Percentiles rank a stretch among this genome's conserved stretches.
Evolutionary conservation across 1,284 basidiomycete genomes (phyloP).

Genomic region (Stygiomarasmius scandens): DNA sequence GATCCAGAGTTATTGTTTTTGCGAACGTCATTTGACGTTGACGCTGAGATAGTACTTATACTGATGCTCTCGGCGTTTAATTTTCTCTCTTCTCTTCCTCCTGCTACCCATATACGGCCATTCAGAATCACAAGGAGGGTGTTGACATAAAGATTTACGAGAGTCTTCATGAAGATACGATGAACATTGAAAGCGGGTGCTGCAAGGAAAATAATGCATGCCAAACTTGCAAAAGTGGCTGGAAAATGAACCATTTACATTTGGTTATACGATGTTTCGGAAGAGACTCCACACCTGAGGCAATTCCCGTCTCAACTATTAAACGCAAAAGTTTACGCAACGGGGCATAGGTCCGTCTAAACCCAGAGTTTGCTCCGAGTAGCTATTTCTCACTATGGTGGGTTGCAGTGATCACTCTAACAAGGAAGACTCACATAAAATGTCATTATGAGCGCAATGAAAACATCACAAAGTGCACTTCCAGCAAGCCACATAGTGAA

Average conservation of each 20-base stretch:
- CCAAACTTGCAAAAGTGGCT: constrained; percentile 29
- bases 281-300: neutral
- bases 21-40: too few species aligned
- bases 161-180: constrained; percentile 28
- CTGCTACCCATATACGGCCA: constrained; percentile 20
- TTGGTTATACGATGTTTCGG: neutral
- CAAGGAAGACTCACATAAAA: constrained; percentile 18
- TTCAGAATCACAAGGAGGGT: constrained; percentile 25
- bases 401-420: neutral
- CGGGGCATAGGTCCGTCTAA: constrained; percentile 21
- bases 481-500: constrained; percentile 27
- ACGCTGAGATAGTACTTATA: too few species aligned
- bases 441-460: constrained; percentile 28
- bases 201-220: constrained; percentile 31
- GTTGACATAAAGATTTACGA: constrained; percentile 39
- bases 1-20: too few species aligned
- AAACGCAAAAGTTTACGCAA: constrained; percentile 22
- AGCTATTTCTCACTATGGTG: constrained; percentile 6
- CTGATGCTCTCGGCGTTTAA: neutral
- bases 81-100: constrained; percentile 1
- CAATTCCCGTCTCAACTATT: constrained; percentile 33
- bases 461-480: constrained; percentile 30
- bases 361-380: constrained; percentile 19
- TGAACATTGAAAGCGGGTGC: constrained; percentile 31
- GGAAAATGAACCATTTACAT: constrained; percentile 19